Conservation (phyloP, 441 rosid species). For the Adansonia gregorii region DNA sequence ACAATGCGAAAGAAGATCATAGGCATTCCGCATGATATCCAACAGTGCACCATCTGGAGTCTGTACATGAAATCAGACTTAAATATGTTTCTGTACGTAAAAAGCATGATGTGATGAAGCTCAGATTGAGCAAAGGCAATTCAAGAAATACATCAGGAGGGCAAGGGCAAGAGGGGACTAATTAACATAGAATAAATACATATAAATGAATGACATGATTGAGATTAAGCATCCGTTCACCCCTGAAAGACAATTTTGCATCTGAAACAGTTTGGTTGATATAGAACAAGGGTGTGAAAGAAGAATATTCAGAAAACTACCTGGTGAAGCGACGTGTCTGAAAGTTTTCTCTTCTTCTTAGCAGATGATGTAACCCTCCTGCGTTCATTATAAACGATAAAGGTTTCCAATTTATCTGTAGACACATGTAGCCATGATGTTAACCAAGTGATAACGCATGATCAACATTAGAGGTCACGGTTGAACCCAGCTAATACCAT, state of each 20-base stretch:
- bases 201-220: background rate
- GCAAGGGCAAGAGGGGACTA: background rate
- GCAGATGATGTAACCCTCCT: slow-evolving; percentile 92
- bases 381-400: slow-evolving; percentile 80
- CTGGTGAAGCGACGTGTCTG: slow-evolving; percentile 77
- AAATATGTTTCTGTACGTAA: slow-evolving; percentile 8
- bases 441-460: slow-evolving; percentile 17
- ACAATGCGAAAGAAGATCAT: slow-evolving; percentile 77
- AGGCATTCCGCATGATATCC: slow-evolving; percentile 85
- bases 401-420: slow-evolving; percentile 77
- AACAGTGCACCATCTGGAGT: slow-evolving; percentile 91
- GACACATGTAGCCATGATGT: slow-evolving; percentile 27
- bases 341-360: slow-evolving; percentile 76
- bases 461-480: slow-evolving; percentile 9
- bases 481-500: slow-evolving; percentile 25
- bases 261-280: slow-evolving; percentile 13
- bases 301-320: slow-evolving; percentile 41
- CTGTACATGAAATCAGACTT: slow-evolving; percentile 48
- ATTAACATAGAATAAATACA: background rate
- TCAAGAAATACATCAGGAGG: background rate
- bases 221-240: background rate
- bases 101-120: background rate
- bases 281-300: background rate
- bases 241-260: background rate
- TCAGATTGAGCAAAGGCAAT: background rate